Evolutionary conservation across 1,139 yeast genomes (phyloP).

Genomic region (Kluyveromyces sp.): DNA sequence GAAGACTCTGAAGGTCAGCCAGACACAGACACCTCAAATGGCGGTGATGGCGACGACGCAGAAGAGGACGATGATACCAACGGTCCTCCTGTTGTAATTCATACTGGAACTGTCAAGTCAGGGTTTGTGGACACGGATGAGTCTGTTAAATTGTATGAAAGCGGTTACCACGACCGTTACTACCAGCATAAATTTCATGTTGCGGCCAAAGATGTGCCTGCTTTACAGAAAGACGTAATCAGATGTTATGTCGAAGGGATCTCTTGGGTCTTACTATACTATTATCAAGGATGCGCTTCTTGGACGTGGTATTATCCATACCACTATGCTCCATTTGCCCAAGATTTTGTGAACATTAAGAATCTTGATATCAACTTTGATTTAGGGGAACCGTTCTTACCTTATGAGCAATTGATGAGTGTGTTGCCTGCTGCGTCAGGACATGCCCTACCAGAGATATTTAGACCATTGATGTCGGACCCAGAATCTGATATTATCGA

Average conservation of each 20-base stretch:
- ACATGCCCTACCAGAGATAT: constrained; percentile 80
- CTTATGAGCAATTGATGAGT: constrained; percentile 95
- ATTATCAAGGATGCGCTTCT: constrained; percentile 96
- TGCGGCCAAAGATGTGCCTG: constrained; percentile 46
- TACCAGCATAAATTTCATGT: constrained; percentile 70
- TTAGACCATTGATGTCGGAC: constrained; percentile 76
- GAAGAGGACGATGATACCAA: constrained; percentile 20
- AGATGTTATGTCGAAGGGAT: constrained; percentile 84
- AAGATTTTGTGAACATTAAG: constrained; percentile 63
- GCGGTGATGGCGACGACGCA: constrained; percentile 11
- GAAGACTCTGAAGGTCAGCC: constrained; percentile 26
- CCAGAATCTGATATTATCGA: constrained; percentile 80
- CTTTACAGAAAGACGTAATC: constrained; percentile 55
- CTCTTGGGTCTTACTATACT: constrained; percentile 88
- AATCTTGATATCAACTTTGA: constrained; percentile 57
- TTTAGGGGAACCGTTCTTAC: constrained; percentile 75
- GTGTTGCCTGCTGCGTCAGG: constrained; percentile 95
- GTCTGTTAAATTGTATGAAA: constrained; percentile 68
- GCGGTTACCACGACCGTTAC: constrained; percentile 80
- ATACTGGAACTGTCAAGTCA: constrained; percentile 25
- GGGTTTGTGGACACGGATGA: constrained; percentile 43
- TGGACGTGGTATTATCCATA: constrained; percentile 98
- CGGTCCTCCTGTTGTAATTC: constrained; percentile 22
- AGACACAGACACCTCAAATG: constrained; percentile 11
- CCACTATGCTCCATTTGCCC: constrained; percentile 97